Conservation (phyloP, 768 basidiomycete genomes). For the Tephrocybe sp. region DNA sequence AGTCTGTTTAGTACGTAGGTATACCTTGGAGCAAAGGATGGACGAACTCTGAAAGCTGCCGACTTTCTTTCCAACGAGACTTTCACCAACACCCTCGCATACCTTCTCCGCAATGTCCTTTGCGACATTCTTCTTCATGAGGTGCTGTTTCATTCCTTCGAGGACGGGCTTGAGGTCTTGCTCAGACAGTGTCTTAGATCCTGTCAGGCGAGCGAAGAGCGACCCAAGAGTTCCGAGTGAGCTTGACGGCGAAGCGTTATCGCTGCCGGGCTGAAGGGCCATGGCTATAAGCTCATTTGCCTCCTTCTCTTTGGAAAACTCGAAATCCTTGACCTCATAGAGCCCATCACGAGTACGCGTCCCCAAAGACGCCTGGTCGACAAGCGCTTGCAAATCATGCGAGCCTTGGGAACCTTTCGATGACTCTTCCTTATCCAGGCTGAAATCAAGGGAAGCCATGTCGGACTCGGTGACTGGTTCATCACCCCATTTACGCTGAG, state of each 20-base stretch:
- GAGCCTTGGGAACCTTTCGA: slow-evolving; percentile 29
- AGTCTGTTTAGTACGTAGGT: slow-evolving; percentile 10
- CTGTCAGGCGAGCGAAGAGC: slow-evolving; percentile 83
- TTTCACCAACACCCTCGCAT: slow-evolving; percentile 91
- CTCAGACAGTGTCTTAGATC: slow-evolving; percentile 79
- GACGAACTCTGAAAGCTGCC: slow-evolving; percentile 84
- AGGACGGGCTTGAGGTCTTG: slow-evolving; percentile 86
- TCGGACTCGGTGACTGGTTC: slow-evolving; percentile 78
- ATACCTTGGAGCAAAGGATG: slow-evolving; percentile 8
- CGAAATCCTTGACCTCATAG: slow-evolving; percentile 76
- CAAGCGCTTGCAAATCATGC: slow-evolving; percentile 59
- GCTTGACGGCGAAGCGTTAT: slow-evolving; percentile 34
- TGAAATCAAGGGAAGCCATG: slow-evolving; percentile 94
- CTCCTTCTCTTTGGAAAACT: slow-evolving; percentile 54
- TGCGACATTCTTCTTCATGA: slow-evolving; percentile 99
- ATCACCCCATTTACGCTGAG: slow-evolving; percentile 92
- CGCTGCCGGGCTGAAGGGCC: slow-evolving; percentile 49
- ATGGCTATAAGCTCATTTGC: slow-evolving; percentile 56
- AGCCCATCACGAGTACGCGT: slow-evolving; percentile 70
- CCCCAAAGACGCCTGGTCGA: slow-evolving; percentile 76
- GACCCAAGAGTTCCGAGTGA: slow-evolving; percentile 70
- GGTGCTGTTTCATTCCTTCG: slow-evolving; percentile 93
- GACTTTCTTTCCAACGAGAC: slow-evolving; percentile 86
- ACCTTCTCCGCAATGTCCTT: slow-evolving; percentile 94
- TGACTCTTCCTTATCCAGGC: slow-evolving; percentile 51